Conservation (phyloP, 2,329 filamentous ascomycete genomes). For the Pseudogymnoascus sp. region DNA sequence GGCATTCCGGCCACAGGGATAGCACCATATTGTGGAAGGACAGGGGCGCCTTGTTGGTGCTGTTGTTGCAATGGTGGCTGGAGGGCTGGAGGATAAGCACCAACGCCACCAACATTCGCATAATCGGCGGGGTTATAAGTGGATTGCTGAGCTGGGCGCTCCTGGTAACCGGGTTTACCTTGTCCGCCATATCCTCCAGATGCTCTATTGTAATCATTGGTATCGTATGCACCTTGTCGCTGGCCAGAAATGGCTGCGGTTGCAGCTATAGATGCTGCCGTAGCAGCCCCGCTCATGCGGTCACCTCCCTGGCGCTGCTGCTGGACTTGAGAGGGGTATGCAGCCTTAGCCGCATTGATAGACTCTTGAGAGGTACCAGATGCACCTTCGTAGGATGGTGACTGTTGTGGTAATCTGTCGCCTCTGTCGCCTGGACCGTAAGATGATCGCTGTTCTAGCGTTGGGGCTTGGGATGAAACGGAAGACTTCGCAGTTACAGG, state of each 20-base stretch:
- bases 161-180: constrained; percentile 16
- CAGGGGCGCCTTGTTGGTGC: constrained; percentile 20
- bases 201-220: constrained; percentile 23
- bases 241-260: constrained; percentile 50
- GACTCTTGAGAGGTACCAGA: constrained; percentile 43
- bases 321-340: constrained; percentile 39
- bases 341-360: constrained; percentile 55
- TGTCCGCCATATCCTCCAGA: constrained; percentile 18
- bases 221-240: constrained; percentile 24
- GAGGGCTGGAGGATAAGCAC: constrained; percentile 39
- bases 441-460: constrained; percentile 21
- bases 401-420: constrained; percentile 21
- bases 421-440: constrained; percentile 21
- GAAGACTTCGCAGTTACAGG: constrained; percentile 11
- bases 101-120: constrained; percentile 52
- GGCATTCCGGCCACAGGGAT: constrained; percentile 8
- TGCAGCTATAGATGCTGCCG: constrained; percentile 46
- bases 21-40: constrained; percentile 22
- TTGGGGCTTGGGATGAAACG: constrained; percentile 18
- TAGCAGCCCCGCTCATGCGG: constrained; percentile 42
- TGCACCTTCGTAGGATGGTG: constrained; percentile 31
- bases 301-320: constrained; percentile 42
- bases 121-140: constrained; percentile 76
- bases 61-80: constrained; percentile 31
- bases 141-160: constrained; percentile 42